Evolutionary conservation across 2,329 filamentous ascomycete genomes (phyloP), one percentile per base, ranked within the genome.

Genomic region (Penicillium digitatum): DNA sequence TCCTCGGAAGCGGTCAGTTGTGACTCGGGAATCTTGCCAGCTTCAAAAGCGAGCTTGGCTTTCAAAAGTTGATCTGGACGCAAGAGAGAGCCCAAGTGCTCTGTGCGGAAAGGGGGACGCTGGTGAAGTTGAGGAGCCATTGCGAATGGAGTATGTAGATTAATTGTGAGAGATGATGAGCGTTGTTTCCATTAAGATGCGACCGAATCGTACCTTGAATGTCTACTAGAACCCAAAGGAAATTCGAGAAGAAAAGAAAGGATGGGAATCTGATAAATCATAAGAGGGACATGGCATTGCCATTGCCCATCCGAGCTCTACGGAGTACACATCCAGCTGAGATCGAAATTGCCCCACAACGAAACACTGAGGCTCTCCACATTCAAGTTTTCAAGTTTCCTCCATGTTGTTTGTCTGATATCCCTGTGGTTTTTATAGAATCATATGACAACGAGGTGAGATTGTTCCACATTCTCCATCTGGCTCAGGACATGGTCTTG

Each of bases 11-110:
- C 76, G 2, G 75, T 75, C 10, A 91, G 79, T 57, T 86, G 80
- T n/a, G 81, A 76, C 47, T 77, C 68, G 8, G 78, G 74, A 39
- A 80, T 69, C 61, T 81, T 75, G 55, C 82, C 82, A 52, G 83
- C 81, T 60, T 86, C 78, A 56, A 79, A 72, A 68, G 81, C 69
- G 61, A 79, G 75, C 71, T 87, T 79, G 45, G 82, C 81, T 44
- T 82, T 76, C 14, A 87, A 77, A 26, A 90, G 80, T 48, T 80
- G 74, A 49, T 82, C 72, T 1, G 87, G 86, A 31, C 87, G 84
- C 55, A 89, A 81, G 31, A 90, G 78, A 14, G 86, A 89, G 47
- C 87, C 87, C 58, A 88, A 80, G 62, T 90, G 87, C 73, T 90
- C 87, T 56, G 86, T 86, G 67, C 87, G 81, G 73, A 88, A 89